Percentiles rank a stretch among this genome's conserved stretches.
phyloP scores from a whole-genome alignment of 2,329 filamentous ascomycete species.

The Exophiala xenobiotica region DNA sequence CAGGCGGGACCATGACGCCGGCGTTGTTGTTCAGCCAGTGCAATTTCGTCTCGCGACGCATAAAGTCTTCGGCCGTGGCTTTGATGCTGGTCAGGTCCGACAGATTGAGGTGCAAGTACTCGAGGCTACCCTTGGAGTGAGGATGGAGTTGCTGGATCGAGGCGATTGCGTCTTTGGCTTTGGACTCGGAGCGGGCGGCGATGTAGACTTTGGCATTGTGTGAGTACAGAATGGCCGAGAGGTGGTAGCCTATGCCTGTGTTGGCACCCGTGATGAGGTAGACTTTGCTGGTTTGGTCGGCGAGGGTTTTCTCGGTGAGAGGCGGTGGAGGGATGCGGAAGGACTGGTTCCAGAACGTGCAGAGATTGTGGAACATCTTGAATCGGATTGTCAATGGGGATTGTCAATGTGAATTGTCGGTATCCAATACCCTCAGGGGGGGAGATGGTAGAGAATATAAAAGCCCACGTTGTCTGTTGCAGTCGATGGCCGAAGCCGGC shows the following conservation, averaged over 20 bases:
- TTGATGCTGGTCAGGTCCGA: constrained; percentile 31
- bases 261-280: constrained; percentile 42
- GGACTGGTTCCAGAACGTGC: constrained; percentile 17
- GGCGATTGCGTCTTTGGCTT: constrained; percentile 41
- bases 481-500: no score
- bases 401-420: no score
- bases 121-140: constrained; percentile 36
- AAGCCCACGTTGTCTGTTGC: no score
- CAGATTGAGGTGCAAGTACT: constrained; percentile 38
- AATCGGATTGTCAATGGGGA: not conserved
- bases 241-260: constrained; percentile 43
- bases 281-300: constrained; percentile 26
- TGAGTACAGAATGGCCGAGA: constrained; percentile 42
- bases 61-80: constrained; percentile 26
- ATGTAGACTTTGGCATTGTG: constrained; percentile 48
- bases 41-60: constrained; percentile 34
- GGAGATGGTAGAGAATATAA: no score
- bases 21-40: constrained; percentile 36
- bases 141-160: constrained; percentile 37
- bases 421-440: no score
- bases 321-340: constrained; percentile 13
- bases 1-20: constrained; percentile 41
- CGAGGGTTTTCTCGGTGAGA: constrained; percentile 26
- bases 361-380: constrained; percentile 13
- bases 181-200: constrained; percentile 42